Evolutionary conservation across 2,329 filamentous ascomycete genomes (phyloP).

Genomic region (Bipolaris bicolor): DNA sequence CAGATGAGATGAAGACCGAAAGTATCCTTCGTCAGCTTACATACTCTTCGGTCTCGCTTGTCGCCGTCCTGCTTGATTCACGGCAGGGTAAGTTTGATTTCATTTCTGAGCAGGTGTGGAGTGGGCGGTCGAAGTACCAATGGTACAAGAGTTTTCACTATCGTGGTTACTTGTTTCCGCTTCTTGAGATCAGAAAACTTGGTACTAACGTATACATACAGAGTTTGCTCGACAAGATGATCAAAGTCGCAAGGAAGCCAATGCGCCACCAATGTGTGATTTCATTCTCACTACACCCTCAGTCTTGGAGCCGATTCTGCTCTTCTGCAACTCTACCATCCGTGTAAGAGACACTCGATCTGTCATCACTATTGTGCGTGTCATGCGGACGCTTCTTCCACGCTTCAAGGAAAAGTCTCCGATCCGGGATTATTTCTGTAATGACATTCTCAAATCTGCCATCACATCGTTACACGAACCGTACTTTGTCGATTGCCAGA

Average conservation of each 20-base stretch:
- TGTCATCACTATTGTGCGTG: conserved; percentile 81
- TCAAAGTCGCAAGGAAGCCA: conserved; percentile 43
- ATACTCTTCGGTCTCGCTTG: conserved; percentile 89
- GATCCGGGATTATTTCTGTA: conserved; percentile 87
- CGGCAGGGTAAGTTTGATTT: conserved; percentile 34
- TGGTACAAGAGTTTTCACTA: too few species aligned
- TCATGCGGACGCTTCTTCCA: conserved; percentile 84
- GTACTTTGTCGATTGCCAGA: conserved; percentile 96
- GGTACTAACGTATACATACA: conserved; percentile 12
- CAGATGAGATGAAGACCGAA: conserved; percentile 97
- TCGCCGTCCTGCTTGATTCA: conserved; percentile 86
- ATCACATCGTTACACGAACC: conserved; percentile 91
- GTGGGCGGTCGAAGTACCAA: not conserved
- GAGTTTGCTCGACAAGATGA: conserved; percentile 42
- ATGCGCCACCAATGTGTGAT: conserved; percentile 70
- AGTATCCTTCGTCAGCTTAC: conserved; percentile 93
- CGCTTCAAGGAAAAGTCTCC: conserved; percentile 67
- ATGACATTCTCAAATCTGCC: conserved; percentile 86
- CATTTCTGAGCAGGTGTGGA: not conserved
- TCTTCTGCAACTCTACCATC: conserved; percentile 91
- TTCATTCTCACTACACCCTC: conserved; percentile 80
- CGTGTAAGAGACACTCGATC: conserved; percentile 88
- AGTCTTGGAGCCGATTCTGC: conserved; percentile 84
- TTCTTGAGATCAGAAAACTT: not conserved
- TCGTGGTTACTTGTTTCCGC: not conserved